Evolutionary conservation across 1,284 basidiomycete species (phyloP).

Genomic region (Bjerkandera adusta): DNA sequence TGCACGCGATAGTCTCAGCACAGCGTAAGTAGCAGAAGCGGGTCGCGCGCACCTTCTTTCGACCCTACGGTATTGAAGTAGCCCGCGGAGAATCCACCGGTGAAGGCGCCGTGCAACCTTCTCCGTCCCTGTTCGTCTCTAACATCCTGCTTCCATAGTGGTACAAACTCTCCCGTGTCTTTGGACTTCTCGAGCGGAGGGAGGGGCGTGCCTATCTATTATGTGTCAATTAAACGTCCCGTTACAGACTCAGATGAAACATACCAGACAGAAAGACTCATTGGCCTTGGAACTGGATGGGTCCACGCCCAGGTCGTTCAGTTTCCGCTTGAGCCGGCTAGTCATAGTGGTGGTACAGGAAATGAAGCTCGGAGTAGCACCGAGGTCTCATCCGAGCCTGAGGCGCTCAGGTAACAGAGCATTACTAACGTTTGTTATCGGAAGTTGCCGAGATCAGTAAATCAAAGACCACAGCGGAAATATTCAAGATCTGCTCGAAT

Average conservation of each 20-base stretch:
- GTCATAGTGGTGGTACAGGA: conserved; percentile 33
- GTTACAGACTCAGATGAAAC: conserved; percentile 24
- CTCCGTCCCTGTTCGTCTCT: conserved; percentile 91
- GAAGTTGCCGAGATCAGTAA: too few relatives aligned
- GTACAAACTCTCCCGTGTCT: conserved; percentile 92
- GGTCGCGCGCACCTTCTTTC: conserved; percentile 72
- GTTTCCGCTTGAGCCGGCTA: conserved; percentile 71
- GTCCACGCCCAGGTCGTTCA: conserved; percentile 79
- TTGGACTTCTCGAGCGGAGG: conserved; percentile 86
- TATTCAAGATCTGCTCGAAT: too few relatives aligned
- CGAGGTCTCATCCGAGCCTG: too few relatives aligned
- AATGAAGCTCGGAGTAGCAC: background rate
- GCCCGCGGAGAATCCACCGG: conserved; percentile 95
- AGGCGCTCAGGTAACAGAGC: too few relatives aligned
- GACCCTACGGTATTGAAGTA: conserved; percentile 97
- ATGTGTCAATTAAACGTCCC: background rate
- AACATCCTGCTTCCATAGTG: conserved; percentile 97
- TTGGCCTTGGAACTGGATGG: conserved; percentile 66
- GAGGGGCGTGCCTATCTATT: conserved; percentile 86
- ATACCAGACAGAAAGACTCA: conserved; percentile 86
- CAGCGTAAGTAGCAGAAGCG: background rate
- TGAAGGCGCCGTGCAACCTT: conserved; percentile 95
- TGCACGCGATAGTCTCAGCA: conserved; percentile 27
- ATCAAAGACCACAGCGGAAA: too few relatives aligned
- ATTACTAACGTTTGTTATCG: too few relatives aligned